Base-by-base conservation (phyloP, 805 yeast genomes). In the Nakazawaea ishiwadae region DNA sequence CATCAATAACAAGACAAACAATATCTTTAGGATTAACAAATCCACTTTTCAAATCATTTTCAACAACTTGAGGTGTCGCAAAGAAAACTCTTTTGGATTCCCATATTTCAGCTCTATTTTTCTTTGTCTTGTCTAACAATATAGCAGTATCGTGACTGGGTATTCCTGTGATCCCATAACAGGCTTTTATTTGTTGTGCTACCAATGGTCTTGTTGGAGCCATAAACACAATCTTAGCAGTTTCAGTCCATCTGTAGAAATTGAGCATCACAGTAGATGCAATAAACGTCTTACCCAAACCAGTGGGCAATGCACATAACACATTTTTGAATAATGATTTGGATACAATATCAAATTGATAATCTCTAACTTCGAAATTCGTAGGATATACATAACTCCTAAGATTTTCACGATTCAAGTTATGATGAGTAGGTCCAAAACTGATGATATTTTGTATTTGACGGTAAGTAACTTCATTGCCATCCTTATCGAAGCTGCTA, bases 121-220 rank as follows among this genome's bases (percentile, higher is more conserved):
- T 56, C 33, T 67, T 60, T 10, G 69, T 63, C 62, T 64, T 82
- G 55, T 50, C 70, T 31, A 90, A 61, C 43, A 90, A 62, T 36
- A 90, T 84, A 0, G 96, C 95, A 2, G 91, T 85, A 35, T 82
- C 82, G 17, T 73, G 65, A 37, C 80, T 65, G 1, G 95, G 83
- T 16, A 95, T 77, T 3, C 96, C 97, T 0, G 96, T 82, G 12
- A 86, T 79, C 7, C 87, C 83, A 42, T 88, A 71, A 56, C 96
- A 93, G 1, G 98, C 97, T 54, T 84, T 84, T 49, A 91, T 84
- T 62, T 93, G 99, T 62, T 93, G 99, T 1, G 96, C 90, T 5
- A 93, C 98, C 41, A 93, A 69, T 0, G 99, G 99, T 49, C 90
- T 71, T 2, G 99, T 93, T 0, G 99, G 99, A 0, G 99, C 99